Conservation (phyloP, 176 grass and related monocot species). For the Ensete ventricosum region DNA sequence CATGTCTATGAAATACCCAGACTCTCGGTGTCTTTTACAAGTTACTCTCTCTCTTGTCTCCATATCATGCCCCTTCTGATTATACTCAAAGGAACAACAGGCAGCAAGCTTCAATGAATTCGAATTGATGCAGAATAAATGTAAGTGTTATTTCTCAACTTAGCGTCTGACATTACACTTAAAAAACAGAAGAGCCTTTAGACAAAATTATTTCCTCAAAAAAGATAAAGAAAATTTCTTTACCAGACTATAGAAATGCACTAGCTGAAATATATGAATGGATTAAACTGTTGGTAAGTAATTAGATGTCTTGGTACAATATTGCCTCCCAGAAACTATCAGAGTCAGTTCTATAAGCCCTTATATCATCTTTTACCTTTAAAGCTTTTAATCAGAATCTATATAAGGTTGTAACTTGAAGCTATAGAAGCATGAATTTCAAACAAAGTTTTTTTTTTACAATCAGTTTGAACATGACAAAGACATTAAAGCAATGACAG, state of each 20-base stretch:
- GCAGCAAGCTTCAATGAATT: too few relatives aligned
- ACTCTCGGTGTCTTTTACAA: too few relatives aligned
- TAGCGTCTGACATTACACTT: too few relatives aligned
- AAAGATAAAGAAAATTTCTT: not conserved
- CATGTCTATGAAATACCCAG: too few relatives aligned
- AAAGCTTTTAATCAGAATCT: not conserved
- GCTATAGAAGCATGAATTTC: not conserved
- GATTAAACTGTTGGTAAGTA: too few relatives aligned
- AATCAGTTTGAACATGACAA: not conserved
- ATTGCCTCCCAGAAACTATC: not conserved
- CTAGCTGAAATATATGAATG: not conserved
- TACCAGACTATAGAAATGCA: not conserved
- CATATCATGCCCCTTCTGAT: too few relatives aligned
- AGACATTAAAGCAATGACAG: too few relatives aligned
- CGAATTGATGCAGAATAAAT: too few relatives aligned
- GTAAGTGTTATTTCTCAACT: too few relatives aligned
- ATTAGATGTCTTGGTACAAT: not conserved
- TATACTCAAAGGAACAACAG: too few relatives aligned
- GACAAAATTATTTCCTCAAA: not conserved
- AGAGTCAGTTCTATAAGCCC: not conserved
- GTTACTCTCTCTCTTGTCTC: too few relatives aligned
- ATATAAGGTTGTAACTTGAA: not conserved
- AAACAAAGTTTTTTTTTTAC: not conserved
- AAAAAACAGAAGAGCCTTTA: not conserved
- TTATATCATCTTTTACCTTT: not conserved